Base-by-base conservation (phyloP, 208 protist species). In the Spironucleus salmonicida region DNA sequence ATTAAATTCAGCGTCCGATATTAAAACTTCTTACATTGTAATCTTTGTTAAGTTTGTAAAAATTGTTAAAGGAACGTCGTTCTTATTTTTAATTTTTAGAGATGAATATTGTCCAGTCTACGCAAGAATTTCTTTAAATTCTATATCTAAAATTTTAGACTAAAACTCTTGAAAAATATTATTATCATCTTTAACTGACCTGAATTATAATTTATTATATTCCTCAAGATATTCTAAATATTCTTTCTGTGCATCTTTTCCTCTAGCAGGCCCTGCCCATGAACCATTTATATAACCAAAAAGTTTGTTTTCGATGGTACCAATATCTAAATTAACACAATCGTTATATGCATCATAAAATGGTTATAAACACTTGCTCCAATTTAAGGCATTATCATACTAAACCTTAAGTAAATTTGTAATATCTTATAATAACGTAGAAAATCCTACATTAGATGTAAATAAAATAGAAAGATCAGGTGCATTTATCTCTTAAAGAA, bases 261-360 rank as follows among this genome's bases (percentile, higher is more conserved):
- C 45, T 53, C n/a, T n/a, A n/a, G n/a, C n/a, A n/a, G n/a, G n/a
- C n/a, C n/a, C n/a, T n/a, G n/a, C n/a, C n/a, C n/a, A n/a, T n/a
- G n/a, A n/a, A n/a, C n/a, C 4, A 53, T 23, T 19, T 53, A 19
- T 4, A 23, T 9, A 15, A 27, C 15, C 7, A 40, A 71, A 38
- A 27, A 71, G n/a, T 30, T n/a, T 42, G 4, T 42, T 4, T n/a
- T 71, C 64, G 4, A 71, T 35, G 2, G 7, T 4, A 35, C 9
- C 7, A 38, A 71, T n/a, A 38, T 71, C n/a, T 32, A 71, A 38
- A 15, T n/a, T 42, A 4, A 71, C 45, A n/a, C 9, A 23, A 19
- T 71, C 19, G 45, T 71, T 71, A 45, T 49, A 71, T 11, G 64
- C n/a, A 38, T 71, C 64, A 42, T 45, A 71, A n/a, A 42, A 71